These are phyloP conservation scores for Curvularia verruculosa DNA, from an alignment of 2,329 filamentous ascomycete species.

Conservation along the genomic window DNA sequence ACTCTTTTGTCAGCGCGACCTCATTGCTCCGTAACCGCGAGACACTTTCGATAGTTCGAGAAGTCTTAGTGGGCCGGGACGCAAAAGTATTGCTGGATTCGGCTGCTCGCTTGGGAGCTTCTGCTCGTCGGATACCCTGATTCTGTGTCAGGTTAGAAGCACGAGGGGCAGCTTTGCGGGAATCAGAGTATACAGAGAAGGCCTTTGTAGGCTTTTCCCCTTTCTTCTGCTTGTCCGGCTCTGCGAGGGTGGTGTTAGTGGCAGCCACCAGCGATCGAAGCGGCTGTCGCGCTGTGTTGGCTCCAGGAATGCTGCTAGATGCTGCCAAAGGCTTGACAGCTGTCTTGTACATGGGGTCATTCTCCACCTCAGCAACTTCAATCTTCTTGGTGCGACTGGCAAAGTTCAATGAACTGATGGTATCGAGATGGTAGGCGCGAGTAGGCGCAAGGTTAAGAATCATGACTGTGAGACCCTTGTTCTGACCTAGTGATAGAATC, in stretches of 20 bases:
- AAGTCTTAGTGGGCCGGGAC: slow-evolving; percentile 50
- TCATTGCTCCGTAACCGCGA: slow-evolving; percentile 36
- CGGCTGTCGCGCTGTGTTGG: slow-evolving; percentile 69
- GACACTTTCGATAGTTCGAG: slow-evolving; percentile 45
- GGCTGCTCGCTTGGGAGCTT: slow-evolving; percentile 54
- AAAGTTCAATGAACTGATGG: slow-evolving; percentile 90
- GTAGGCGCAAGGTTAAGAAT: slow-evolving; percentile 91
- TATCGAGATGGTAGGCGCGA: slow-evolving; percentile 92
- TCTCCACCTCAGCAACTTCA: slow-evolving; percentile 93
- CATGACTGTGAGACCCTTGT: slow-evolving; percentile 95
- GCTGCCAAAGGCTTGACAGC: slow-evolving; percentile 48
- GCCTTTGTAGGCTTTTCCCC: slow-evolving; percentile 76
- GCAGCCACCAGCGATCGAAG: slow-evolving; percentile 76
- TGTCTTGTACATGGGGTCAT: slow-evolving; percentile 78
- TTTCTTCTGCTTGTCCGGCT: slow-evolving; percentile 58
- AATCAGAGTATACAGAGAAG: slow-evolving; percentile 85
- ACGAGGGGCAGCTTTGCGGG: slow-evolving; percentile 38
- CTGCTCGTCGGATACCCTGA: slow-evolving; percentile 43
- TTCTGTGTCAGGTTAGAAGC: slow-evolving; percentile 43
- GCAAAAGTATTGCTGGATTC: slow-evolving; percentile 46
- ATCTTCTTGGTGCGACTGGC: slow-evolving; percentile 96
- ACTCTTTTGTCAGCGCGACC: slow-evolving; percentile 60
- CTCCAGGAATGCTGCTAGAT: slow-evolving; percentile 43
- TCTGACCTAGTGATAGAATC: slow-evolving; percentile 89
- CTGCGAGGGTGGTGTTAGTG: slow-evolving; percentile 72